Evolutionary conservation across 305 asterid species (phyloP).

Genomic region (Lippia alba): DNA sequence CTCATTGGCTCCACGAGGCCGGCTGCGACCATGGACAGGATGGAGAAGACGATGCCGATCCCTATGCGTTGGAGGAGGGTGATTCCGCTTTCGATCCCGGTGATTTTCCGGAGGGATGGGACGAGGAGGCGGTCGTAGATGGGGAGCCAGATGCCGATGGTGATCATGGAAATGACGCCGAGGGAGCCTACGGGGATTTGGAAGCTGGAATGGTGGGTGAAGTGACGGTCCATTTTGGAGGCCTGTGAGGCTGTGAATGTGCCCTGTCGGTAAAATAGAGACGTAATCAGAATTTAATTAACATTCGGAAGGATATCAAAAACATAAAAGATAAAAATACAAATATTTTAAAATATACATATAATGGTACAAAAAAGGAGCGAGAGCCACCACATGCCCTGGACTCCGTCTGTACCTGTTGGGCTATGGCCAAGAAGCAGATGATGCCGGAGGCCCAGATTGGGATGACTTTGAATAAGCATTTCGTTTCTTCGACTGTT

Average conservation of each 20-base stretch:
- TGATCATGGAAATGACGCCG: conserved; percentile 66
- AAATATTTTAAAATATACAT: no score
- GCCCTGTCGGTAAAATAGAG: conserved; percentile 5
- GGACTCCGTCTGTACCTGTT: conserved; percentile 38
- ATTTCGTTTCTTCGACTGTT: conserved; percentile 72
- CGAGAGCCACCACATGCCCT: no score
- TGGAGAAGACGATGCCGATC: conserved; percentile 62
- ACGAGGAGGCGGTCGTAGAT: conserved; percentile 69
- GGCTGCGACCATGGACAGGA: conserved; percentile 64
- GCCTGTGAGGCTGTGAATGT: conserved; percentile 78
- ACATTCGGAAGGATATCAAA: no score
- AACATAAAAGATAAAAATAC: no score
- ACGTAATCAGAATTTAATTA: no score
- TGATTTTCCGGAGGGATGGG: conserved; percentile 52
- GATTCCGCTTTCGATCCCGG: conserved; percentile 70
- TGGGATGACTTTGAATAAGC: conserved; percentile 65
- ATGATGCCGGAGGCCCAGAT: conserved; percentile 79
- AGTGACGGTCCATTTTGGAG: conserved; percentile 70
- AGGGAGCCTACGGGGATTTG: conserved; percentile 68
- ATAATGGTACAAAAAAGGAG: no score
- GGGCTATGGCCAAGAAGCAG: conserved; percentile 63
- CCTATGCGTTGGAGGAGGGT: conserved; percentile 81
- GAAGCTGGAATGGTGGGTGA: conserved; percentile 51
- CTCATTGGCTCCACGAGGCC: conserved; percentile 62
- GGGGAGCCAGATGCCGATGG: conserved; percentile 71